Percentiles rank a stretch among this genome's conserved stretches.
phyloP scores from a whole-genome alignment of 352 stramenopile species.

The Phytopythium helicoides region DNA sequence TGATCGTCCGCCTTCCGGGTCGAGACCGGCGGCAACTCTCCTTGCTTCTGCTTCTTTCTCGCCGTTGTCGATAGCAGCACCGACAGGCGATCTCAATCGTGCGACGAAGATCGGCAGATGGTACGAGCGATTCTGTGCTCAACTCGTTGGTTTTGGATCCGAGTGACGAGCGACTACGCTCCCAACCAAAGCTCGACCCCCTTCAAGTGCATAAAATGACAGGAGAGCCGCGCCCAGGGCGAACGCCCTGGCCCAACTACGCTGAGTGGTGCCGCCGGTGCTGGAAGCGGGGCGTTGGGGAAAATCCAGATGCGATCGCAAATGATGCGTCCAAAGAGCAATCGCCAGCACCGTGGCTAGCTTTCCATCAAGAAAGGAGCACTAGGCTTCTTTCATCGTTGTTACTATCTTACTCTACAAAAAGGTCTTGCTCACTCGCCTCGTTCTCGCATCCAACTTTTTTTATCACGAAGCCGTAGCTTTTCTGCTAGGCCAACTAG shows the following conservation, averaged over 20 bases:
- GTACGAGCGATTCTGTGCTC: slow-evolving; percentile 6
- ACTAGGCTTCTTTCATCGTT: not conserved
- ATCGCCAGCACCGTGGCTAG: slow-evolving; percentile 9
- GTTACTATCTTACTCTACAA: slow-evolving; percentile 10
- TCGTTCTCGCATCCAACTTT: too few species aligned
- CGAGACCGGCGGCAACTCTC: not conserved
- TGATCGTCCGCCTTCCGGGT: not conserved
- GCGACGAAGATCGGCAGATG: slow-evolving; percentile 16
- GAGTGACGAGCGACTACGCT: slow-evolving; percentile 38
- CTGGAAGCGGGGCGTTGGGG: slow-evolving; percentile 16
- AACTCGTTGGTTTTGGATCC: slow-evolving; percentile 28
- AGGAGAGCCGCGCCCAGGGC: slow-evolving; percentile 11
- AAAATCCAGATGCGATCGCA: slow-evolving; percentile 61
- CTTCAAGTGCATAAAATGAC: slow-evolving; percentile 45
- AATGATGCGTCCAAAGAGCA: slow-evolving; percentile 52
- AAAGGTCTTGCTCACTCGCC: not conserved
- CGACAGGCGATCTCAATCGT: slow-evolving; percentile 18
- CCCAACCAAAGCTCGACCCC: slow-evolving; percentile 60
- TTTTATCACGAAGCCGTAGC: too few species aligned
- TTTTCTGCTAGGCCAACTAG: slow-evolving; percentile 17
- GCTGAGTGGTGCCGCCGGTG: not conserved
- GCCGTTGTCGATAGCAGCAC: not conserved
- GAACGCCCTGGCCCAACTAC: slow-evolving; percentile 1
- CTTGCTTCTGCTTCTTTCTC: not conserved
- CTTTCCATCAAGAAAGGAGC: not conserved